Conservation (phyloP, 2,329 filamentous ascomycete genomes). For the Penicillium sp. region DNA sequence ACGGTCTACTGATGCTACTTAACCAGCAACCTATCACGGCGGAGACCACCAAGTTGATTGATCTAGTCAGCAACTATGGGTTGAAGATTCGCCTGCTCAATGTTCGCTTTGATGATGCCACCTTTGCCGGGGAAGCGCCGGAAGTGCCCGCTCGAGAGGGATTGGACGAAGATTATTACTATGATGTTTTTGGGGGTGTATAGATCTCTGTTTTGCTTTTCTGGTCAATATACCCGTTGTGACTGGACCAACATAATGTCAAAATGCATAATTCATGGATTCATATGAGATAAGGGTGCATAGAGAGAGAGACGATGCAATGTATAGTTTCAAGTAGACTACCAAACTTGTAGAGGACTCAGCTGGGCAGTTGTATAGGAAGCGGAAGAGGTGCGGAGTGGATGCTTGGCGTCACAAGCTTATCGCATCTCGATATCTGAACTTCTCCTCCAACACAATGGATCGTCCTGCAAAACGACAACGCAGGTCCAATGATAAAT, state of each 20-base stretch:
- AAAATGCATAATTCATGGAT: background rate
- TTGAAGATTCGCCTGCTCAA: conserved; percentile 91
- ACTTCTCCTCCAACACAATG: conserved; percentile 30
- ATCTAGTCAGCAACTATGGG: conserved; percentile 84
- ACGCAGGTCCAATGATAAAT: conserved; percentile 31
- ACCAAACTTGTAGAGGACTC: background rate
- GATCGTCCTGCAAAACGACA: conserved; percentile 41
- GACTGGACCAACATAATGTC: background rate
- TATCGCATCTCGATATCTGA: conserved; percentile 18
- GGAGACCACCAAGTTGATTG: conserved; percentile 87
- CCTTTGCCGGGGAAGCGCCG: conserved; percentile 68
- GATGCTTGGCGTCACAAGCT: conserved; percentile 18
- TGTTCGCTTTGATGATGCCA: conserved; percentile 81
- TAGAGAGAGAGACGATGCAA: background rate
- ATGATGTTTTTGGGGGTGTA: conserved; percentile 65
- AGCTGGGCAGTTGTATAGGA: background rate
- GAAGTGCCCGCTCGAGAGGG: conserved; percentile 80
- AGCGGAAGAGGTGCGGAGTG: background rate
- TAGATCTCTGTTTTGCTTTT: conserved; percentile 13
- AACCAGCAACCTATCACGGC: conserved; percentile 96
- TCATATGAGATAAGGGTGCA: background rate
- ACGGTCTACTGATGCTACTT: conserved; percentile 90
- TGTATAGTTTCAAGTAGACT: background rate
- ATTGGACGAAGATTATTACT: conserved; percentile 91
- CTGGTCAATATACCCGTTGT: conserved; percentile 14